Conservation (phyloP, 441 rosid genomes). For the Metrosideros polymorpha region DNA sequence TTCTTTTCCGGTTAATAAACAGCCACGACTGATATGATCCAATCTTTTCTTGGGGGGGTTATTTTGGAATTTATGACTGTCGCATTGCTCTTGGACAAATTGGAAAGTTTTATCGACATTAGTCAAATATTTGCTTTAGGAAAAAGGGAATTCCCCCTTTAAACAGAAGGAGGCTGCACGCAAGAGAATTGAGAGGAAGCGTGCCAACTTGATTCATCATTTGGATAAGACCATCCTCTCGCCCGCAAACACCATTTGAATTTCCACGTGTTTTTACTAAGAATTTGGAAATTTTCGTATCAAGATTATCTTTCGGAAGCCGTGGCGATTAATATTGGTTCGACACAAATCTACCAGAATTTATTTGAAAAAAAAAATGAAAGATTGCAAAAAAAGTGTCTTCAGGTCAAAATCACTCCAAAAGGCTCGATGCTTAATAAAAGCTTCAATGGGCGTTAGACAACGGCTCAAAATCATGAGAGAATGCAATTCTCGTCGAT, state of each 20-base stretch:
- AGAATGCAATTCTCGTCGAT: background rate
- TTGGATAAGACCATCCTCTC: background rate
- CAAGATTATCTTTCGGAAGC: background rate
- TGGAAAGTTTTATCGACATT: background rate
- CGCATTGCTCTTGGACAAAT: background rate
- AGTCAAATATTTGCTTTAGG: background rate
- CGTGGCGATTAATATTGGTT: background rate
- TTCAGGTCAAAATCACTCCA: background rate
- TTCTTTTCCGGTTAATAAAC: background rate
- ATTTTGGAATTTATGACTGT: background rate
- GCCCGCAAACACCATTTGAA: background rate
- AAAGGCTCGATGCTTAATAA: background rate
- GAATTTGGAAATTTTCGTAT: background rate
- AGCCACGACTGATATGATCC: background rate
- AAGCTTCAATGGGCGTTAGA: background rate
- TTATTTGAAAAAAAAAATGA: background rate
- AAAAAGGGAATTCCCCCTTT: background rate
- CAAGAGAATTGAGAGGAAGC: background rate
- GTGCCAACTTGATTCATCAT: background rate
- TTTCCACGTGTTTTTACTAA: background rate
- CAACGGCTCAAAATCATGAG: background rate
- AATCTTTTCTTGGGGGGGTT: fast-evolving
- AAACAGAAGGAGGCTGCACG: background rate
- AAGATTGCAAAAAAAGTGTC: background rate
- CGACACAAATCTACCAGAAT: background rate